These are phyloP conservation scores for Rhodotorula sp. DNA, from an alignment of 1,284 basidiomycete genomes.

Conservation along the genomic window DNA sequence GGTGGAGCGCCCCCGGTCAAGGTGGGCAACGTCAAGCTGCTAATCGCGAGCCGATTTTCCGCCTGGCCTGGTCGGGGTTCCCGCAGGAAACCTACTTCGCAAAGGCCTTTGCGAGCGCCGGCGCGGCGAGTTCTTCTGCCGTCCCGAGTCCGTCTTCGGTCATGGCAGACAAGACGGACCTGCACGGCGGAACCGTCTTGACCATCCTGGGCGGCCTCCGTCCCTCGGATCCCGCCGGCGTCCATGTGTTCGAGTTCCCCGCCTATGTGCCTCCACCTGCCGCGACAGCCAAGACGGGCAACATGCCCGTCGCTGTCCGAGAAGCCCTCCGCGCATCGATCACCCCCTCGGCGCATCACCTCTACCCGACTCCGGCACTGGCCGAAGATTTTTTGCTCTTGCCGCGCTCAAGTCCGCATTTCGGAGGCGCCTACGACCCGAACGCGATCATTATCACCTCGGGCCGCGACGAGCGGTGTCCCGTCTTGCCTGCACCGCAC, in stretches of 20 bases:
- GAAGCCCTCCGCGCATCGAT: slow-evolving; percentile 66
- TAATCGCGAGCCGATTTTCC: slow-evolving; percentile 77
- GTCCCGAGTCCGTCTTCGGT: slow-evolving; percentile 17
- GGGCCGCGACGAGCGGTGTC: slow-evolving; percentile 39
- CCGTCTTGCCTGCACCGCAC: slow-evolving; percentile 41
- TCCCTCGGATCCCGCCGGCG: slow-evolving; percentile 60
- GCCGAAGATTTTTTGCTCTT: slow-evolving; percentile 77
- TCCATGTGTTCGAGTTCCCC: slow-evolving; percentile 70
- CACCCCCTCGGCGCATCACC: slow-evolving; percentile 58
- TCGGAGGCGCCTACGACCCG: slow-evolving; percentile 67
- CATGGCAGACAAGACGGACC: slow-evolving; percentile 21
- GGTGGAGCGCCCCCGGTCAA: slow-evolving; percentile 1
- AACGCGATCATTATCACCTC: slow-evolving; percentile 59
- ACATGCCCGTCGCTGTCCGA: slow-evolving; percentile 58
- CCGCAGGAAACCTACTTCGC: slow-evolving; percentile 53
- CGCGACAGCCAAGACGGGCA: slow-evolving; percentile 48
- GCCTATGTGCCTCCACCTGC: slow-evolving; percentile 56
- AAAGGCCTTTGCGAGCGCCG: slow-evolving; percentile 13
- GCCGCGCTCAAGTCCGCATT: slow-evolving; percentile 70
- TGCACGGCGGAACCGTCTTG: slow-evolving; percentile 66
- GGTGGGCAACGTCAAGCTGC: slow-evolving; percentile 34
- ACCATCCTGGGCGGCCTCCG: slow-evolving; percentile 74
- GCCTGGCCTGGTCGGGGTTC: slow-evolving; percentile 78
- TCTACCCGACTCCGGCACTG: slow-evolving; percentile 62
- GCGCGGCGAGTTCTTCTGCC: neutral